Evolutionary conservation across 768 basidiomycete species (phyloP).

Genomic region (Termitomyces sp.): DNA sequence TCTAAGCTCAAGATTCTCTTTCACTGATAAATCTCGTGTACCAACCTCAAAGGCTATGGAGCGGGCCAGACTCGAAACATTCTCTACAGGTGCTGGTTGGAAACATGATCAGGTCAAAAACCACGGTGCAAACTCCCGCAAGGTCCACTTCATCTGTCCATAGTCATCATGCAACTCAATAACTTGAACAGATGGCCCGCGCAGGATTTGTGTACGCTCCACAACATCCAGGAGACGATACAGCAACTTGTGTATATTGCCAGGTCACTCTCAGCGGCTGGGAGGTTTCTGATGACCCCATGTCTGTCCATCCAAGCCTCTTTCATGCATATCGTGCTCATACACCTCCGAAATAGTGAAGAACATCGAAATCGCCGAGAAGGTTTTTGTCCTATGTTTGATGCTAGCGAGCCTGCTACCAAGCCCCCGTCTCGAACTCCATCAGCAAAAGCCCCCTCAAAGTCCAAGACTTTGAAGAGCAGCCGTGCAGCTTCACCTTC

Average conservation of each 20-base stretch:
- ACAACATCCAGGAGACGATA: slow-evolving; percentile 63
- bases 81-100: slow-evolving; percentile 52
- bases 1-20: slow-evolving; percentile 44
- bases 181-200: slow-evolving; percentile 63
- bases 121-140: slow-evolving; percentile 68
- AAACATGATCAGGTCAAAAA: slow-evolving; percentile 57
- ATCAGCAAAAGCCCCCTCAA: slow-evolving; percentile 25
- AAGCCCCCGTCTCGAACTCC: slow-evolving; percentile 22
- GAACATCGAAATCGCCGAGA: slow-evolving; percentile 68
- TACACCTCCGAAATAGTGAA: slow-evolving; percentile 36
- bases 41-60: slow-evolving; percentile 68
- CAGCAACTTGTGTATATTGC: slow-evolving; percentile 84
- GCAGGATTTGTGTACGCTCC: slow-evolving; percentile 87
- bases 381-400: slow-evolving; percentile 36
- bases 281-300: slow-evolving; percentile 83
- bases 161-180: background rate
- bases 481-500: slow-evolving; percentile 21
- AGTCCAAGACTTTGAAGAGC: slow-evolving; percentile 19
- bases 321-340: slow-evolving; percentile 5
- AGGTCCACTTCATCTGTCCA: slow-evolving; percentile 32
- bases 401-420: slow-evolving; percentile 12
- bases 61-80: slow-evolving; percentile 66
- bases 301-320: slow-evolving; percentile 45
- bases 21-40: slow-evolving; percentile 53
- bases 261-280: slow-evolving; percentile 76